Evolutionary conservation across 306 rosid species (phyloP), one percentile per base, ranked within the genome.

Genomic region (Luffa aegyptiaca): DNA sequence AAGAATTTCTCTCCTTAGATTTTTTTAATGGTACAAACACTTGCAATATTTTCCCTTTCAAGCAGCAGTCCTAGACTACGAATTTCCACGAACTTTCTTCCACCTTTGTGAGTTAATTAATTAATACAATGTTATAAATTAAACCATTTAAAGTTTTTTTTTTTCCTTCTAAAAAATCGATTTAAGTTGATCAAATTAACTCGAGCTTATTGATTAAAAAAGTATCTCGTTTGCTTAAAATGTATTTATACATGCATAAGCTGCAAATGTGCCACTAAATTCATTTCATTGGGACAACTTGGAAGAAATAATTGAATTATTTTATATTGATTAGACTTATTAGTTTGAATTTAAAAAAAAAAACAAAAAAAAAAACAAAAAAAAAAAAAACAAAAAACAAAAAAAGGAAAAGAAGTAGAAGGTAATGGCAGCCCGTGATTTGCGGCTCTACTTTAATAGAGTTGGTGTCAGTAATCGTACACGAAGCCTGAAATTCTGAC

Each of bases 351-450:
- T 14, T 13, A 5, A 55, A 17, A 17, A 55, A 3, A 55, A 55
- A 51, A 51, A 56, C 1, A 56, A 8, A 18, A n/a, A n/a, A n/a
- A n/a, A n/a, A n/a, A n/a, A n/a, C n/a, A n/a, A n/a, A n/a, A n/a
- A n/a, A n/a, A n/a, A n/a, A n/a, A n/a, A n/a, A n/a, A n/a, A n/a
- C n/a, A n/a, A n/a, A n/a, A n/a, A n/a, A n/a, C n/a, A n/a, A n/a
- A n/a, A n/a, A n/a, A n/a, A n/a, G n/a, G n/a, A 4, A 35, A 33
- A 62, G 75, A 1, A 69, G 76, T 5, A 71, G 76, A 71, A 71
- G 57, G 53, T 3, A 45, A 71, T 26, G 78, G 61, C 31, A 74
- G 62, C 49, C 64, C 79, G 49, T 75, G 79, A 75, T 75, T 75
- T 75, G 79, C 79, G 79, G 64, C 48, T 53, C 46, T 0, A 17